Evolutionary conservation across 306 rosid genomes (phyloP).

Genomic region (Trifolium dubium): DNA sequence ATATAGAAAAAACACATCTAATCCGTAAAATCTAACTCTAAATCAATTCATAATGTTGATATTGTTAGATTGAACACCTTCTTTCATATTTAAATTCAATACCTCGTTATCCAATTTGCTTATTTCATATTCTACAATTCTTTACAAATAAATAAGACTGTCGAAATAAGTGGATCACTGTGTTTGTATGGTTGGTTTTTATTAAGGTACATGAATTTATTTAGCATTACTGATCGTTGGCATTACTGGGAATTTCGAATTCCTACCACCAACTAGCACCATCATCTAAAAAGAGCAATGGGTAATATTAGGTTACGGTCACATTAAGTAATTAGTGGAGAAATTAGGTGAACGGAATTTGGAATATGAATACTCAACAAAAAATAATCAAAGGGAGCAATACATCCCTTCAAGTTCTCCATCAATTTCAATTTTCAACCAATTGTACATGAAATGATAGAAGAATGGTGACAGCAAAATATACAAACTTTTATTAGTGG

Average conservation of each 20-base stretch:
- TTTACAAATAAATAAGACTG: background rate
- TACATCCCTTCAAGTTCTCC: slow-evolving; percentile 17
- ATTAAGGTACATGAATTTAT: background rate
- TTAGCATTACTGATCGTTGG: background rate
- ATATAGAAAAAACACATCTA: too few species aligned
- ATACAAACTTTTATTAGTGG: background rate
- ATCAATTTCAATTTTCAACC: slow-evolving; percentile 1
- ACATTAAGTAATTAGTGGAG: slow-evolving; percentile 27
- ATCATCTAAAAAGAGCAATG: slow-evolving; percentile 24
- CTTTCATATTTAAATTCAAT: too few species aligned
- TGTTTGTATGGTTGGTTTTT: background rate
- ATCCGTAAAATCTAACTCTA: too few species aligned
- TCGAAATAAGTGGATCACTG: background rate
- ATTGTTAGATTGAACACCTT: too few species aligned
- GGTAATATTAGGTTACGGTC: slow-evolving; percentile 23
- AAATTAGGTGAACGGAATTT: slow-evolving; percentile 38
- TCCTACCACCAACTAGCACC: slow-evolving; percentile 5
- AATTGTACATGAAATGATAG: slow-evolving; percentile 33
- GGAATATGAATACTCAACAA: background rate
- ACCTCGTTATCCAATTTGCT: background rate
- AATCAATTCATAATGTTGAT: too few species aligned
- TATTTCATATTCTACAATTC: background rate
- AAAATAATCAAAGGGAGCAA: background rate
- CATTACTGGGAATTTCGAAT: background rate
- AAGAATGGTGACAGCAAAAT: slow-evolving; percentile 25